phyloP scores from a whole-genome alignment of 305 asterid genomes.

The Solanum hybrid region DNA sequence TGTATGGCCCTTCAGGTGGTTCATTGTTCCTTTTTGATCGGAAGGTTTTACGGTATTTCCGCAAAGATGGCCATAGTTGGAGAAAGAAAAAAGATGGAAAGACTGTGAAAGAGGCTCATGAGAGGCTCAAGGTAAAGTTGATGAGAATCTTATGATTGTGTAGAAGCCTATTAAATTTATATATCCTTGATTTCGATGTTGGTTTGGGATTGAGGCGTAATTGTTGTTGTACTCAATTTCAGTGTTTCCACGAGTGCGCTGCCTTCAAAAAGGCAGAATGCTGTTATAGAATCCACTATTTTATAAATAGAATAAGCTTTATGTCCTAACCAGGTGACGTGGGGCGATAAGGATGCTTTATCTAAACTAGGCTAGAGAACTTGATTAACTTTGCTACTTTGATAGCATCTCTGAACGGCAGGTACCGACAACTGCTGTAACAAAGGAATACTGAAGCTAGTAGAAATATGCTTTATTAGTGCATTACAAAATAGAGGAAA shows the following conservation, averaged over 20 bases:
- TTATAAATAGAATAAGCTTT: neutral
- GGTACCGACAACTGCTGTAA: neutral
- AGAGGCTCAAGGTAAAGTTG: conserved; percentile 73
- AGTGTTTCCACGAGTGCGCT: neutral
- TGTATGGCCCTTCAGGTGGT: conserved; percentile 50
- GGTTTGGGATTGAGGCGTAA: neutral
- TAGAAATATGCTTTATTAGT: neutral
- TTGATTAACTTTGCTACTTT: neutral
- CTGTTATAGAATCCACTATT: neutral
- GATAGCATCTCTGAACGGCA: neutral
- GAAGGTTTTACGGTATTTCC: conserved; percentile 80
- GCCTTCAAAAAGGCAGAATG: neutral
- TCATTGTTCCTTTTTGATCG: conserved; percentile 97
- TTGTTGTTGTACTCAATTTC: neutral
- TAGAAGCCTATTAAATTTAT: neutral
- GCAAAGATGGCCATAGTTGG: conserved; percentile 99
- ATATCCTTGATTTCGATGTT: neutral
- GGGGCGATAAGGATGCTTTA: neutral
- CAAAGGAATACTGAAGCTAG: neutral
- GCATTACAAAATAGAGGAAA: neutral
- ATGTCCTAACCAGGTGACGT: neutral
- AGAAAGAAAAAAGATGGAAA: conserved; percentile 98
- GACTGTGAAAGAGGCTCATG: conserved; percentile 97
- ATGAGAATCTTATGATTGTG: neutral
- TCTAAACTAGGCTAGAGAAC: neutral